These are phyloP conservation scores for Microdochium paspali DNA, from an alignment of 2,329 filamentous ascomycete genomes.

Conservation along the genomic window DNA sequence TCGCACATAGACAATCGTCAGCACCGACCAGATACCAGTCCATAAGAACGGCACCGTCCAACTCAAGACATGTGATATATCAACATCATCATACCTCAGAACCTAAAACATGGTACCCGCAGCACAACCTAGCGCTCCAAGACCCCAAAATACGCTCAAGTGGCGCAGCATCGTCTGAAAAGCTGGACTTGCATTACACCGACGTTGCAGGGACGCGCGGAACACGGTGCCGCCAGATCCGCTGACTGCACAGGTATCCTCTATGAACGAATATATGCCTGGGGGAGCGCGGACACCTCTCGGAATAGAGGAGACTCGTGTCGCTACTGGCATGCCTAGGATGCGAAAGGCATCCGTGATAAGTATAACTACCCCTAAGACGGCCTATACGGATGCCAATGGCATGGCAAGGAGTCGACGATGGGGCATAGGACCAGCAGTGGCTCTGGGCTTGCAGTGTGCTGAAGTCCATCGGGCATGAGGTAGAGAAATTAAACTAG, in stretches of 20 bases:
- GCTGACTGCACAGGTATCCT: neutral
- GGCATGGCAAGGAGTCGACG: neutral
- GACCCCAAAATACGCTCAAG: neutral
- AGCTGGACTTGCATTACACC: neutral
- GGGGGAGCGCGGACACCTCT: neutral
- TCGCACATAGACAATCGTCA: neutral
- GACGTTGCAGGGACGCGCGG: neutral
- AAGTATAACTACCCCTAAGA: neutral
- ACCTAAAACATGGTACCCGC: neutral
- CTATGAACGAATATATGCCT: neutral
- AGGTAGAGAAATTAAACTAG: neutral
- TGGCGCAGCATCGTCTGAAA: neutral
- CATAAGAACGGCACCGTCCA: neutral
- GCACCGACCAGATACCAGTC: neutral
- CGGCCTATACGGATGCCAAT: neutral
- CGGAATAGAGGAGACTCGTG: neutral
- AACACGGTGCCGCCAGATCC: neutral
- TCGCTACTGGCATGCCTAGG: neutral
- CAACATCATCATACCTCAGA: neutral
- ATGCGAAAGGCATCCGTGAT: neutral
- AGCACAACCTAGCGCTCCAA: neutral
- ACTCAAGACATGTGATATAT: neutral
- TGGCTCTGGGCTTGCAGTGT: neutral
- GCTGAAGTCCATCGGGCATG: neutral
- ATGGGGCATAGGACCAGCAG: neutral